These are phyloP conservation scores for Morella rubra DNA, from an alignment of 306 rosid genomes.

Conservation along the genomic window DNA sequence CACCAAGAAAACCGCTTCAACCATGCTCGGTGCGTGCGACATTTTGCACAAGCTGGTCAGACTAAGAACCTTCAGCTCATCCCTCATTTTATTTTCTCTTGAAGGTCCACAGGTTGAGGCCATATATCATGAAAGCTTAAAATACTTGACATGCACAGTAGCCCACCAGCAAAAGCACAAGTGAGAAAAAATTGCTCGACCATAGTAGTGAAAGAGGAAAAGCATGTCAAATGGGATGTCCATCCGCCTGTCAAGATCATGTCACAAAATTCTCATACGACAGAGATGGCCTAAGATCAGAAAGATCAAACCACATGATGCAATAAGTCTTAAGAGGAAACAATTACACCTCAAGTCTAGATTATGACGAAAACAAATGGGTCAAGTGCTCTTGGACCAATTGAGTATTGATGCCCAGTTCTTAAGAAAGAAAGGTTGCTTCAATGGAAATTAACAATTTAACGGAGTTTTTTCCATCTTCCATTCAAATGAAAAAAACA, in stretches of 20 bases:
- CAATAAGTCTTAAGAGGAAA: neutral
- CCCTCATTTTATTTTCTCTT: neutral
- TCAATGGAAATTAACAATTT: neutral
- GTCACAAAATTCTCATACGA: neutral
- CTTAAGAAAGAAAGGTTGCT: neutral
- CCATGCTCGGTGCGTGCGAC: neutral
- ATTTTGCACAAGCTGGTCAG: slow-evolving; percentile 2
- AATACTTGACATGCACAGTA: neutral
- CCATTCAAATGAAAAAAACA: neutral
- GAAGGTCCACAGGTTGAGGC: neutral
- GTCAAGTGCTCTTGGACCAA: neutral
- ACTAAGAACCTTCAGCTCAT: neutral
- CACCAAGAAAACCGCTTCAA: neutral
- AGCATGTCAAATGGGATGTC: neutral
- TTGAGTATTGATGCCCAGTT: neutral
- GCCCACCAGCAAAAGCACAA: neutral
- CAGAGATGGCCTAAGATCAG: neutral
- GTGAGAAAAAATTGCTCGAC: slow-evolving; percentile 6
- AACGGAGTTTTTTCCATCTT: neutral
- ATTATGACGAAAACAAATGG: neutral
- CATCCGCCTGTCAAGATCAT: neutral
- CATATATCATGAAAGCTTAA: neutral
- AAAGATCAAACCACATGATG: neutral
- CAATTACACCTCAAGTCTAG: neutral
- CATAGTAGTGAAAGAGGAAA: neutral